phyloP scores from a whole-genome alignment of 192 early-diverging fungal genomes.

The Geranomyces michiganensis region DNA sequence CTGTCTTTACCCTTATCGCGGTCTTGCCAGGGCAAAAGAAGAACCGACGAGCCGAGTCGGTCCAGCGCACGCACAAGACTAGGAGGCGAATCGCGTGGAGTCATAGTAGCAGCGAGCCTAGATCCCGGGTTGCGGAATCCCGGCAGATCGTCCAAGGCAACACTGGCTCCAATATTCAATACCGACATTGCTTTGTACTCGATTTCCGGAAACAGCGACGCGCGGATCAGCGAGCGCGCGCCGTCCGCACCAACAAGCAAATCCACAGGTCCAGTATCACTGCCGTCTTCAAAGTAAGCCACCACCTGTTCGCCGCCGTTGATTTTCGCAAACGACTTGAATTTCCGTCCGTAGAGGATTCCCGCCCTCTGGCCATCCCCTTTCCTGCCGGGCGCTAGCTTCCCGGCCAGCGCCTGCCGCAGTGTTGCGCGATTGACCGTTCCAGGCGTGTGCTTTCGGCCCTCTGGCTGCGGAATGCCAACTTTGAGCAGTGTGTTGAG shows the following conservation, averaged over 20 bases:
- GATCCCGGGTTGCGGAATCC: not conserved
- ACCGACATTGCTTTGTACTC: not conserved
- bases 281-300: constrained; percentile 20
- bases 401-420: constrained; percentile 8
- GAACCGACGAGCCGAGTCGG: not conserved
- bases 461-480: constrained; percentile 4
- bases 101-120: not conserved
- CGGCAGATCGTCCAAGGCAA: not conserved
- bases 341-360: constrained; percentile 14
- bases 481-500: constrained; percentile 5
- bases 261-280: constrained; percentile 10
- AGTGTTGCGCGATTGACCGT: constrained; percentile 5
- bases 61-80: constrained; percentile 2
- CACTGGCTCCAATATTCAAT: constrained; percentile 1
- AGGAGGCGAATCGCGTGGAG: not conserved
- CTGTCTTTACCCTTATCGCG: not conserved
- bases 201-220: constrained; percentile 3
- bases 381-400: not conserved
- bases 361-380: not conserved
- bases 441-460: not conserved
- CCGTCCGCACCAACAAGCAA: constrained; percentile 30
- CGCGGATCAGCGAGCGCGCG: not conserved
- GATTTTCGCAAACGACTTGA: not conserved
- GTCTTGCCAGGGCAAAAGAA: not conserved
- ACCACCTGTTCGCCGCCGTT: not conserved